Conservation (phyloP, 306 rosid genomes). For the Vigna hirtella region DNA sequence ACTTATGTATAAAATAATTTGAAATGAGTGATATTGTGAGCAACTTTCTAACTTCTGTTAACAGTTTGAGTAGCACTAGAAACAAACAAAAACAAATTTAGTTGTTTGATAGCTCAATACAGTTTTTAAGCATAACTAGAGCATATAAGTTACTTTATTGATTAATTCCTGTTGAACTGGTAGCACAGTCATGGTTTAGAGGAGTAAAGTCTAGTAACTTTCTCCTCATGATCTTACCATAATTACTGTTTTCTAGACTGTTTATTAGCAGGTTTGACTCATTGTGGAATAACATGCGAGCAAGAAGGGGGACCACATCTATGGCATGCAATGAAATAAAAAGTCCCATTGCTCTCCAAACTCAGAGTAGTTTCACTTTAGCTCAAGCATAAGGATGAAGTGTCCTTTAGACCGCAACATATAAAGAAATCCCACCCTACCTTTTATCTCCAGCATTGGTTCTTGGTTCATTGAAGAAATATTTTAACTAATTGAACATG, state of each 20-base stretch:
- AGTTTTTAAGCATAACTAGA: not conserved
- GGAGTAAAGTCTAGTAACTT: conserved; percentile 5
- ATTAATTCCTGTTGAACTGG: conserved; percentile 20
- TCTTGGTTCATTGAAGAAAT: conserved; percentile 21
- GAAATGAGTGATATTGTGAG: not conserved
- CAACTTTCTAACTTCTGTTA: conserved; percentile 12
- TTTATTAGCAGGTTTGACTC: not conserved
- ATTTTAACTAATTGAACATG: not conserved
- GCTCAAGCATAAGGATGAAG: not conserved
- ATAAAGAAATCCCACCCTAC: conserved; percentile 18
- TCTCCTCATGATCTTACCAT: not conserved
- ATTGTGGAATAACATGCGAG: conserved; percentile 11
- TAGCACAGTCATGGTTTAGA: not conserved
- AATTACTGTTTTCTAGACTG: conserved; percentile 7
- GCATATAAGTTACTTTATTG: not conserved
- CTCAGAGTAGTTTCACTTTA: not conserved
- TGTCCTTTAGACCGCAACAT: not conserved
- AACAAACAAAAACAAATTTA: conserved; percentile 5
- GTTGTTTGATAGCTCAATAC: not conserved
- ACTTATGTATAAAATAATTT: not conserved
- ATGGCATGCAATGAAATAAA: conserved; percentile 2
- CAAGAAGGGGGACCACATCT: not conserved
- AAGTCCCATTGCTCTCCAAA: conserved; percentile 1
- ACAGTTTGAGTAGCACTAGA: conserved; percentile 18
- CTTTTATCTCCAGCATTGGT: conserved; percentile 19